Evolutionary conservation across 73 alveolate genomes (phyloP), one percentile per base, ranked within the genome.

Genomic region (Tetrahymena malaccensis): DNA sequence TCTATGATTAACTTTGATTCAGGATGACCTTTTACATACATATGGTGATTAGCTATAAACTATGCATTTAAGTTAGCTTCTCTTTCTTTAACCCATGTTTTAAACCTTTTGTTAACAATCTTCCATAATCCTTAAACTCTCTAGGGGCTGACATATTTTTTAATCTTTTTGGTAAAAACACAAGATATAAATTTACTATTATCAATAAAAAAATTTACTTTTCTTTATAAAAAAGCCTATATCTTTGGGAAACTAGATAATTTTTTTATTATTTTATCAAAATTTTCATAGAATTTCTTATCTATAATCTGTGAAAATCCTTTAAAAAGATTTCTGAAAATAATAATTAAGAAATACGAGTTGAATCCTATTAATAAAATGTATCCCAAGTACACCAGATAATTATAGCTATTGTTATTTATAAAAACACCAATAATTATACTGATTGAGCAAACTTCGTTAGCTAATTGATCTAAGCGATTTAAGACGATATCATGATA

Each of bases 371-470:
- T 95, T 10, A 95, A 34, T 15, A 95, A 85, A 21, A 93, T 33
- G n/a, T 55, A 95, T 85, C 93, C 94, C 10, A 95, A 38, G 70
- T 37, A 43, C 12, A 70, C 83, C 27, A 95, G 85, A 55, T 95
- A 95, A 25, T 19, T 22, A 37, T 85, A 43, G 15, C 35, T 44
- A 11, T 95, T 85, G 43, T 93, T 95, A 34, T 95, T 37, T 7
- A 95, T 85, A 9, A 95, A 35, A 25, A 95, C 97, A 84, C 97
- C 97, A 33, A 95, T 37, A 50, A 94, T 85, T 12, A 95, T 84
- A 13, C 94, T 55, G 12, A 94, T 43, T 31, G 93, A 85, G 33
- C 95, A 40, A 50, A 95, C 95, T 4, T 94, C 93, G 19, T 94
- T 43, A 0, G 95, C 93, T 35, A 95, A 34, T 43, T 94, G 31